A percentile compares a stretch with the other conserved stretches of the same genome.
These are phyloP conservation scores for Actinomucor elegans DNA, from an alignment of 371 early-diverging fungal genomes.

Conservation along the genomic window DNA sequence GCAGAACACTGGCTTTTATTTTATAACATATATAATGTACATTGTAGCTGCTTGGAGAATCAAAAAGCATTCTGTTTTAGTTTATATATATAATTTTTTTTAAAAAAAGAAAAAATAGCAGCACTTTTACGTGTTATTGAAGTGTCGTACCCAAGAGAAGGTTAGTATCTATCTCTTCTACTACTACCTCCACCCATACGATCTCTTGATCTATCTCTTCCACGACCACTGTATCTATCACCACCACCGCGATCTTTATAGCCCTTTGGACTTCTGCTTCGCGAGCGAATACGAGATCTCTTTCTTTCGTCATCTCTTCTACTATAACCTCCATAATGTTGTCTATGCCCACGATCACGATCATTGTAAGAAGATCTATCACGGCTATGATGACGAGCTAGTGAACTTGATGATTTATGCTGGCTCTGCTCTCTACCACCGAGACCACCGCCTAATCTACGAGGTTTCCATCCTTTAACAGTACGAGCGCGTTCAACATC, in stretches of 20 bases:
- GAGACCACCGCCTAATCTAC: conserved; percentile 90
- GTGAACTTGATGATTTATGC: conserved; percentile 34
- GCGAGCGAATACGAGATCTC: conserved; percentile 41
- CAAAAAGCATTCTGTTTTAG: no score
- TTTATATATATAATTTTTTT: neutral
- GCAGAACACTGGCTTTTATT: no score
- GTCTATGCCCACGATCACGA: conserved; percentile 22
- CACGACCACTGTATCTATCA: conserved; percentile 38
- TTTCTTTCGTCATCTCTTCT: conserved; percentile 43
- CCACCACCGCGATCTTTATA: conserved; percentile 41
- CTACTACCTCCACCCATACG: conserved; percentile 43
- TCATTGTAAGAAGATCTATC: conserved; percentile 34
- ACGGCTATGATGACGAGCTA: conserved; percentile 52
- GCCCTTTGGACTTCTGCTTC: conserved; percentile 42
- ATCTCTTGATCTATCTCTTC: conserved; percentile 52
- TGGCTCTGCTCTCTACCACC: conserved; percentile 78
- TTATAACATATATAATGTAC: no score
- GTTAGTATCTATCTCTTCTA: conserved; percentile 58
- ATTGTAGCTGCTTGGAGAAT: no score
- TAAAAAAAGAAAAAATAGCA: neutral
- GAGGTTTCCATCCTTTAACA: conserved; percentile 93
- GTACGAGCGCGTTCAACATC: conserved; percentile 97
- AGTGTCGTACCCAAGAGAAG: neutral
- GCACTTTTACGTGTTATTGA: no score
- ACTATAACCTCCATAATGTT: conserved; percentile 21